These are phyloP conservation scores for Cyberlindnera suaveolens DNA, from an alignment of 805 yeast genomes.

Conservation along the genomic window DNA sequence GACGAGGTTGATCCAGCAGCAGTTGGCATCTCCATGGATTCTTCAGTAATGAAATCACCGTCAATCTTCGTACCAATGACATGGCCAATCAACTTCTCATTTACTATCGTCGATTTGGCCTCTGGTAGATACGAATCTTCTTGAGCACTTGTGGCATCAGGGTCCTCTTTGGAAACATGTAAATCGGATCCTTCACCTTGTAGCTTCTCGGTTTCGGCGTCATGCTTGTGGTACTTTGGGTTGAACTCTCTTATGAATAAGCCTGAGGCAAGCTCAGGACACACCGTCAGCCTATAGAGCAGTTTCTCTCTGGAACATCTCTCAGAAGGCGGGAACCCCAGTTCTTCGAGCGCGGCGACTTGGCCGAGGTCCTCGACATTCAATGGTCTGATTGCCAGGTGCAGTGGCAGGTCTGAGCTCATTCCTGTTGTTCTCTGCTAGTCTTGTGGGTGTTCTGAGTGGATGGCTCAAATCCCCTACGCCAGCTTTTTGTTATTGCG, in stretches of 20 bases:
- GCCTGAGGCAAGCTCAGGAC: conserved; percentile 91
- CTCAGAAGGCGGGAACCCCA: conserved; percentile 67
- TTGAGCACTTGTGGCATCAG: conserved; percentile 24
- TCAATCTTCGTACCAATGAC: conserved; percentile 69
- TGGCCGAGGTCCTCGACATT: conserved; percentile 66
- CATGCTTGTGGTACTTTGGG: conserved; percentile 12
- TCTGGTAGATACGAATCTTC: conserved; percentile 25
- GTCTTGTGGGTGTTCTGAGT: conserved; percentile 2
- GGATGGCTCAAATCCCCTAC: no score
- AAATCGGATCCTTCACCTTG: conserved; percentile 17
- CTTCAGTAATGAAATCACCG: conserved; percentile 44
- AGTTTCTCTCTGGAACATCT: conserved; percentile 60
- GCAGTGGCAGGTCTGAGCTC: conserved; percentile 42
- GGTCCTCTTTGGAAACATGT: conserved; percentile 16
- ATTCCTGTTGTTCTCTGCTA: neutral
- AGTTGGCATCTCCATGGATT: conserved; percentile 55
- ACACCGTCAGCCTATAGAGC: conserved; percentile 62
- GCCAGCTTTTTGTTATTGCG: neutral
- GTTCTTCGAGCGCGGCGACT: conserved; percentile 52
- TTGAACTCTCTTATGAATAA: conserved; percentile 68
- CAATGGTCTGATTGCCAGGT: conserved; percentile 69
- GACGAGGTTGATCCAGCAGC: conserved; percentile 18
- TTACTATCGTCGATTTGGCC: conserved; percentile 32
- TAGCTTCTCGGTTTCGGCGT: conserved; percentile 15
- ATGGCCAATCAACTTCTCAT: conserved; percentile 73